phyloP scores from a whole-genome alignment of 768 basidiomycete species.

The Leccinellum luteum region DNA sequence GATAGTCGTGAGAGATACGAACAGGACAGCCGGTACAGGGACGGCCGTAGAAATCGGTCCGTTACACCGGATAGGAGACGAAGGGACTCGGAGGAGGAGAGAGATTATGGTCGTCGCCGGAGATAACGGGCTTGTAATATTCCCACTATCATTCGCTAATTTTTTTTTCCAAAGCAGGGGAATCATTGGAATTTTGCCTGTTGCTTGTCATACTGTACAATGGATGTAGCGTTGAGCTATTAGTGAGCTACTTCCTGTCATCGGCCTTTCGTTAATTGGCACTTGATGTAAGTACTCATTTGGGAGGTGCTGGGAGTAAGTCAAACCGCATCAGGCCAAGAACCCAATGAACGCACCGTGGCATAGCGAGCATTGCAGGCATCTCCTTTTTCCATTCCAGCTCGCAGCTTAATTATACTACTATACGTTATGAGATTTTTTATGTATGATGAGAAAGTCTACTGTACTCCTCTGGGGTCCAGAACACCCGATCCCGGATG shows the following conservation, averaged over 20 bases:
- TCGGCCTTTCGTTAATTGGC: background rate
- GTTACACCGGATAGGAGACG: conserved; percentile 24
- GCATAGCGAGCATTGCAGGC: no score
- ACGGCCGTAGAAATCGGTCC: conserved; percentile 20
- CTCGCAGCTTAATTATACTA: no score
- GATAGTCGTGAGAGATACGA: conserved; percentile 23
- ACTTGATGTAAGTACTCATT: no score
- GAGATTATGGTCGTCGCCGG: conserved; percentile 19
- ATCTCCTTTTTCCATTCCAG: no score
- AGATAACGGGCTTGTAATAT: conserved; percentile 10
- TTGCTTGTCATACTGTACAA: background rate
- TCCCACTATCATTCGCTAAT: background rate
- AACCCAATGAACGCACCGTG: no score
- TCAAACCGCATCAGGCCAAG: no score
- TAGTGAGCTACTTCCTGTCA: background rate
- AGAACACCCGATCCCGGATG: no score
- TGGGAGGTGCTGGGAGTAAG: no score
- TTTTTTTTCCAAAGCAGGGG: background rate
- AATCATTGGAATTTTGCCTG: background rate
- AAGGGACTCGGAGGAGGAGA: conserved; percentile 24
- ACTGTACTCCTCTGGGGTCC: no score
- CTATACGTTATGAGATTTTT: no score
- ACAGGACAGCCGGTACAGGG: conserved; percentile 23
- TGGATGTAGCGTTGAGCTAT: background rate
- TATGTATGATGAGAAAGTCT: no score